These are phyloP conservation scores for Tuber borchii DNA, from an alignment of 495 filamentous ascomycete genomes.

Conservation along the genomic window DNA sequence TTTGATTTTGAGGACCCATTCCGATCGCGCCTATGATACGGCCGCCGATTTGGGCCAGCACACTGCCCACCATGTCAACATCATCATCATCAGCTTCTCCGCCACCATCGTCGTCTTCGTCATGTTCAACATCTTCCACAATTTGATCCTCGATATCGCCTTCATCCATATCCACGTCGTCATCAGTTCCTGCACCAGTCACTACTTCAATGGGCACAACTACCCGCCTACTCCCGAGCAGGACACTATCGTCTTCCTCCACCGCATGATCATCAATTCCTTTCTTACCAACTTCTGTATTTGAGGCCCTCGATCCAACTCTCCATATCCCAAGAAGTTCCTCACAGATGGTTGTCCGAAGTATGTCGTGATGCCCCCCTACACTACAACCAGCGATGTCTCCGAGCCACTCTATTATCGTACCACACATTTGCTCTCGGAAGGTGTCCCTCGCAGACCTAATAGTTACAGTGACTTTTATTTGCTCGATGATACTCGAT, in stretches of 20 bases:
- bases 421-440: slow-evolving; percentile 94
- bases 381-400: slow-evolving; percentile 89
- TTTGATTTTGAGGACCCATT: slow-evolving; percentile 14
- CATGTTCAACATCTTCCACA: slow-evolving; percentile 46
- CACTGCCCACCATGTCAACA: slow-evolving; percentile 49
- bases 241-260: slow-evolving; percentile 39
- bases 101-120: slow-evolving; percentile 44
- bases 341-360: slow-evolving; percentile 76
- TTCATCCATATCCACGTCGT: slow-evolving; percentile 49
- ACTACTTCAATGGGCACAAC: slow-evolving; percentile 42
- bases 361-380: slow-evolving; percentile 68
- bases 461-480: slow-evolving; percentile 93
- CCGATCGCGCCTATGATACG: slow-evolving; percentile 15
- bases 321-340: slow-evolving; percentile 83
- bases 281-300: slow-evolving; percentile 72
- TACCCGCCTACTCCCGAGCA: slow-evolving; percentile 14
- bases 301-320: slow-evolving; percentile 74
- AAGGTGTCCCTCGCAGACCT: slow-evolving; percentile 90
- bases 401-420: slow-evolving; percentile 92
- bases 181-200: slow-evolving; percentile 49
- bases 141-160: slow-evolving; percentile 43
- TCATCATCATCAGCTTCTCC: slow-evolving; percentile 53
- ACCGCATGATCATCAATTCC: slow-evolving; percentile 84
- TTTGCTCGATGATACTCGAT: slow-evolving; percentile 80
- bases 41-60: slow-evolving; percentile 8